A percentile compares a stretch with the other conserved stretches of the same genome.
Conservation (phyloP, 2,329 filamentous ascomycete genomes). For the Botrytis tulipae region DNA sequence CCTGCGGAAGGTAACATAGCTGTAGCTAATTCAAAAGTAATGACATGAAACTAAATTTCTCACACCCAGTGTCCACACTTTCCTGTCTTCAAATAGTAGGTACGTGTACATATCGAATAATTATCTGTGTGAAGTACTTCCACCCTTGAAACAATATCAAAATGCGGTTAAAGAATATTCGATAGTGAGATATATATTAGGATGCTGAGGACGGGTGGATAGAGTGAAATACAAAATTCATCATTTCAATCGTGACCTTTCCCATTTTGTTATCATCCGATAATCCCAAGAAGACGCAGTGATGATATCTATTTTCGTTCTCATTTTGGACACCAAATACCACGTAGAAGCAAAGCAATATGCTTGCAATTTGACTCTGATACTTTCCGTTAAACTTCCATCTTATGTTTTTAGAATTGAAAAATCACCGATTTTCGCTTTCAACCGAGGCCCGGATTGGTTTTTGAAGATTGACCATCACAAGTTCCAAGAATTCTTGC, state of each 20-base stretch:
- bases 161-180: background rate
- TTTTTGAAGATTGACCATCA: background rate
- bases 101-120: background rate
- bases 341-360: background rate
- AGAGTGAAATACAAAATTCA: background rate
- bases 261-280: background rate
- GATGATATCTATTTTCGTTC: background rate
- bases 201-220: background rate
- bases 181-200: background rate
- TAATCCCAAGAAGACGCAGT: fast-evolving
- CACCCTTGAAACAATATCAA: background rate
- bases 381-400: no score
- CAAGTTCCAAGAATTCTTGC: background rate
- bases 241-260: fast-evolving
- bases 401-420: background rate
- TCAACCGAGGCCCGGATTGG: no score
- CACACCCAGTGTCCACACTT: background rate
- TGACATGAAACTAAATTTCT: background rate
- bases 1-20: background rate
- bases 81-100: no score
- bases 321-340: background rate
- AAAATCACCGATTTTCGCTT: background rate
- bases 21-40: background rate
- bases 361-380: background rate
- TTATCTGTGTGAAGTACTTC: background rate